Conservation (phyloP, 352 stramenopile species). For the Phytophthora megakarya region DNA sequence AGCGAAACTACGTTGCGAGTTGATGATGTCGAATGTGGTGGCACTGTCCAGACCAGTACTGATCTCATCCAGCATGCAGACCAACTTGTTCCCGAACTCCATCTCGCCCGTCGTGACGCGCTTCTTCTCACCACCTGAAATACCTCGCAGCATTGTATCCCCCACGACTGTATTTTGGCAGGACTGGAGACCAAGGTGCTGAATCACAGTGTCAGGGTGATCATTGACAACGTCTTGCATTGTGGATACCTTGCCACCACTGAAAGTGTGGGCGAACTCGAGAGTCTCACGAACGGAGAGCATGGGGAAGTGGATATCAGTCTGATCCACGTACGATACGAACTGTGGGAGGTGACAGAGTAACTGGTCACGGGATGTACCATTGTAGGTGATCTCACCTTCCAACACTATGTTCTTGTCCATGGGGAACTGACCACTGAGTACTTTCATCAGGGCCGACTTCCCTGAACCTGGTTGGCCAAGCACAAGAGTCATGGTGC, state of each 20-base stretch:
- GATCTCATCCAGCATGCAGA: slow-evolving; percentile 82
- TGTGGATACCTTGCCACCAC: slow-evolving; percentile 23
- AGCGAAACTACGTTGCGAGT: slow-evolving; percentile 27
- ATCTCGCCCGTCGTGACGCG: slow-evolving; percentile 82
- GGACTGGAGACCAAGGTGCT: slow-evolving; percentile 39
- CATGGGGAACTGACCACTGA: slow-evolving; percentile 34
- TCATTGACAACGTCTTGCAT: slow-evolving; percentile 27
- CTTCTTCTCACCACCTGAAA: slow-evolving; percentile 73
- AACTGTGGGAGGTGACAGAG: slow-evolving; percentile 26
- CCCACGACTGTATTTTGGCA: slow-evolving; percentile 37
- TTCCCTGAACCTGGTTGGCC: slow-evolving; percentile 27
- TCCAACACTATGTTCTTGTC: slow-evolving; percentile 30
- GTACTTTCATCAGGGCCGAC: slow-evolving; percentile 33
- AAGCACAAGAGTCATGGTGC: slow-evolving; percentile 27
- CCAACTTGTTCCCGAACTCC: slow-evolving; percentile 49
- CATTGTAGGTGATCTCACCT: slow-evolving; percentile 36
- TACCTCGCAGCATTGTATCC: slow-evolving; percentile 47
- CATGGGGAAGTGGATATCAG: slow-evolving; percentile 55
- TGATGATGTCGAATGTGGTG: slow-evolving; percentile 50
- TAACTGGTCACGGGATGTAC: slow-evolving; percentile 17
- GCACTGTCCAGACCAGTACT: slow-evolving; percentile 90
- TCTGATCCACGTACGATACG: slow-evolving; percentile 44
- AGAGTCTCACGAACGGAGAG: slow-evolving; percentile 76
- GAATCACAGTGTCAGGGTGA: slow-evolving; percentile 24
- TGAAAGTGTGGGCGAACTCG: slow-evolving; percentile 85